Evolutionary conservation across 164 flowering plant species (phyloP), one percentile per base, ranked within the genome.

Genomic region (Kingdonia uniflora): DNA sequence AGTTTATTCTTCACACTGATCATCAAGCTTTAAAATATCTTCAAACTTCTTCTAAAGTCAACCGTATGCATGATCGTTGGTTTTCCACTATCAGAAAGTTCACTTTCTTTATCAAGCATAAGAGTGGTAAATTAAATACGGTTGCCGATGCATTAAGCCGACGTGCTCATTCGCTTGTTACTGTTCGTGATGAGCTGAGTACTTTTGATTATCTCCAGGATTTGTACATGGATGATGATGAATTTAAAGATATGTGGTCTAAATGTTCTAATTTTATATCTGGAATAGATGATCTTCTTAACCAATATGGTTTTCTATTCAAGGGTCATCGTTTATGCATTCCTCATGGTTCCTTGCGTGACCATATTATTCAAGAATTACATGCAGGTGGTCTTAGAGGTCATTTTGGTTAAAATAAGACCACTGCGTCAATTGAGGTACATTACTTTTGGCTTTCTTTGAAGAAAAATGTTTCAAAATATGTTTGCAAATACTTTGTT

Each of bases 1-100:
- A 54, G 29, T 40, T 54, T 54, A 21, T 54, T 2, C 14, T 54
- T 11, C 23, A 54, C 15, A 21, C 37, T 14, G 35, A 54, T 54
- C 47, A 26, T 26, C 53, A 50, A 50, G 53, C 38, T 5, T 16
- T 50, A 11, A 50, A 50, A 37, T 50, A 25, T 16, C 23, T 50
- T 2, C 53, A 50, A 22, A 50, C n/a, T 5, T 5, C 53, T 4
- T 2, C 11, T n/a, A n/a, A 16, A 19, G 12, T 16, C 11, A 50
- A 50, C 8, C 14, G 37, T 3, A 26, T 15, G 37, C 53, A 50
- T n/a, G 8, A 17, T 15, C 6, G n/a, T 50, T 50, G 40, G 53
- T 23, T 25, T n/a, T 25, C 53, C 14, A 20, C 10, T 25, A 2
- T 50, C 24, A 11, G 24, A n/a, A 37, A 50, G 29, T 50, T 50